Conservation (phyloP, 2,329 filamentous ascomycete species). For the Aspergillus aculeatus region DNA sequence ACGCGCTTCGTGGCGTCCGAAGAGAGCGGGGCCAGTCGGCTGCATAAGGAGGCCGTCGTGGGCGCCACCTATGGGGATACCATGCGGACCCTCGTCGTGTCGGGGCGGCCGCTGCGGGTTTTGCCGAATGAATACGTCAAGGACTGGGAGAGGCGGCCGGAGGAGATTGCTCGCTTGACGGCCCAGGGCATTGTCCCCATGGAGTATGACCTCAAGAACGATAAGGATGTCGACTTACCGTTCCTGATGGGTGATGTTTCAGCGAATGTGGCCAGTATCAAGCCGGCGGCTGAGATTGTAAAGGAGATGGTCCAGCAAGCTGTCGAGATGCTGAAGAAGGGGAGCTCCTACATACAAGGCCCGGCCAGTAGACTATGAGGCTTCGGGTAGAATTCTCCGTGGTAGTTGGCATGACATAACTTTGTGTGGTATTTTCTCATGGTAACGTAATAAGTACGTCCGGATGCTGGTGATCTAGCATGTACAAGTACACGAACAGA, state of each 20-base stretch:
- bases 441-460: slow-evolving; percentile 14
- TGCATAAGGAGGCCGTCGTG: slow-evolving; percentile 84
- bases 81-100: slow-evolving; percentile 75
- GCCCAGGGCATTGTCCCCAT: slow-evolving; percentile 76
- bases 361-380: slow-evolving; percentile 46
- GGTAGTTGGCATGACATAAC: not conserved
- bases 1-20: slow-evolving; percentile 82
- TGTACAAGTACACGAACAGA: slow-evolving; percentile 32
- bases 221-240: slow-evolving; percentile 78
- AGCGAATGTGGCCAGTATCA: slow-evolving; percentile 70
- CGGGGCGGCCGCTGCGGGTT: slow-evolving; percentile 76
- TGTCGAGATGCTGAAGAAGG: slow-evolving; percentile 63
- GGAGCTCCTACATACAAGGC: slow-evolving; percentile 57
- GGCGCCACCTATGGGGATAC: slow-evolving; percentile 77
- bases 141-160: slow-evolving; percentile 74
- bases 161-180: slow-evolving; percentile 73
- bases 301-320: slow-evolving; percentile 83
- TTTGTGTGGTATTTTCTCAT: slow-evolving; percentile 10
- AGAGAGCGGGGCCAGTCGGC: slow-evolving; percentile 76
- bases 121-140: slow-evolving; percentile 80
- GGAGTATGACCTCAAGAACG: slow-evolving; percentile 77
- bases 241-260: slow-evolving; percentile 95
- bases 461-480: slow-evolving; percentile 23
- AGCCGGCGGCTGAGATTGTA: slow-evolving; percentile 83
- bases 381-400: not conserved